These are phyloP conservation scores for Macrotyloma uniflorum DNA, from an alignment of 306 rosid species.

Conservation along the genomic window DNA sequence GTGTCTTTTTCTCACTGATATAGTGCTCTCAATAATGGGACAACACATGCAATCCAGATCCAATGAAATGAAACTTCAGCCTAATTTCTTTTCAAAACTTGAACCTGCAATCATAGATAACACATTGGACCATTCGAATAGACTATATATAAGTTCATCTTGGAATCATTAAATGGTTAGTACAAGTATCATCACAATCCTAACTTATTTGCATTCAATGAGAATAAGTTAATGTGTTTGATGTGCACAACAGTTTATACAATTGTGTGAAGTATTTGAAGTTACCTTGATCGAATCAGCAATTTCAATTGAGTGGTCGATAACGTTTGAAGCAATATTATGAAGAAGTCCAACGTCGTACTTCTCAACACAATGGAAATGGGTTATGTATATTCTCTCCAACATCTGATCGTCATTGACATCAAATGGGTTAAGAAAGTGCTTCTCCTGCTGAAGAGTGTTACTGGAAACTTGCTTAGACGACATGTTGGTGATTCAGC, in stretches of 20 bases:
- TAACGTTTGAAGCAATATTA: conserved; percentile 36
- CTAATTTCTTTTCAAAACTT: neutral
- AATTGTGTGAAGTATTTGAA: neutral
- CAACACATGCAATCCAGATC: neutral
- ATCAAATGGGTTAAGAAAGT: conserved; percentile 32
- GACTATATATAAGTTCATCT: neutral
- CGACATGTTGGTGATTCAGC: conserved; percentile 23
- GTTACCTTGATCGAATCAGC: conserved; percentile 32
- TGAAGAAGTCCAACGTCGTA: conserved; percentile 38
- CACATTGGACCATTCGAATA: neutral
- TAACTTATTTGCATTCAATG: neutral
- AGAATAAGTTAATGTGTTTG: neutral
- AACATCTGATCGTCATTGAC: conserved; percentile 28
- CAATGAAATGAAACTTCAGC: neutral
- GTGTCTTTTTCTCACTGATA: neutral
- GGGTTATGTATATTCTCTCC: conserved; percentile 37
- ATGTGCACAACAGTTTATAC: neutral
- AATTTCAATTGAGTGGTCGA: conserved; percentile 21
- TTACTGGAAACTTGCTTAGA: conserved; percentile 14
- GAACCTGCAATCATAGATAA: neutral
- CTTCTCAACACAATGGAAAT: conserved; percentile 34
- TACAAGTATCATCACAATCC: too few species aligned
- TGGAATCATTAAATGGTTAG: neutral
- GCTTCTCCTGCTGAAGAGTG: conserved; percentile 3
- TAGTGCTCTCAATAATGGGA: neutral